Evolutionary conservation across 768 basidiomycete genomes (phyloP), one percentile per base, ranked within the genome.

Genomic region (Russula sp.): DNA sequence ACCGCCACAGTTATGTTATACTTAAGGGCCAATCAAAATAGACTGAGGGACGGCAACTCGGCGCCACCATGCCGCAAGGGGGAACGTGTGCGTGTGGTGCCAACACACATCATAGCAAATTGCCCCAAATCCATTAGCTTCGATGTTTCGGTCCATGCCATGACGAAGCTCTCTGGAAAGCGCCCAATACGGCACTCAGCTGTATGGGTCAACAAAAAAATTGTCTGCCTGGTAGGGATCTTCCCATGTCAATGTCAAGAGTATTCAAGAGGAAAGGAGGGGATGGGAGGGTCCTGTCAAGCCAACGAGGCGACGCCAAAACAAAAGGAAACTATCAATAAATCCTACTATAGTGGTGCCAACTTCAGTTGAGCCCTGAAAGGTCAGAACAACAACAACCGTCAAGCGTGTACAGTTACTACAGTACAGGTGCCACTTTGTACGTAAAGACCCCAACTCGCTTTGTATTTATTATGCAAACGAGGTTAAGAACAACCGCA

Each of bases 41-140:
- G 16, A 40, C n/a, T 11, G n/a, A 10, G 5, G 44, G 46, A 48
- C 46, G 5, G 46, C 46, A 48, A 48, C 46, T 48, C n/a, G 46
- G 46, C 46, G 46, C 46, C 11, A n/a, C 10, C 44, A 1, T 18
- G 20, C n/a, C n/a, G 7, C 46, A 48, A 22, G 22, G 22, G n/a
- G 18, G 42, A 44, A 44, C 20, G 20, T 20, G 6, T 34, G n/a
- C 14, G 13, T 9, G 20, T 11, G n/a, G 44, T 22, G 46, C n/a
- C 10, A n/a, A 16, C 20, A 10, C 16, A 7, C 46, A 46, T 46
- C 44, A 48, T 48, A n/a, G 22, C 46, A 48, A 48, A 48, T 48
- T 48, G 46, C 46, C 46, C 22, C 46, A 48, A 48, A 48, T 48
- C 46, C 46, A 48, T 48, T 48, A 48, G 46, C n/a, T 5, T 48